These are phyloP conservation scores for Coemansia sp. DNA, from an alignment of 192 early-diverging fungal species.

Conservation along the genomic window DNA sequence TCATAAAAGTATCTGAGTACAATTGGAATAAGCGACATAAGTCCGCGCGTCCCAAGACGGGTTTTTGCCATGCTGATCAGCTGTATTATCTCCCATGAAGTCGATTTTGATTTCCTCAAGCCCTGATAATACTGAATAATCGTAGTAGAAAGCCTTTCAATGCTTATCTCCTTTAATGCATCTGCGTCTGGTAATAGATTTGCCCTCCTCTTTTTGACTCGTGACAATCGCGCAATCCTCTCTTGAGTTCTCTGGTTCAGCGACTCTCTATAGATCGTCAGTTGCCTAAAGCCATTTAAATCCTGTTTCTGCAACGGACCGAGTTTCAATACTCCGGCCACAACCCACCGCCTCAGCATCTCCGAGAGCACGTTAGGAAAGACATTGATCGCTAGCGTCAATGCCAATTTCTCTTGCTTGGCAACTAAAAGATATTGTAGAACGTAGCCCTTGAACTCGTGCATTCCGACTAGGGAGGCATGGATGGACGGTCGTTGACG, in stretches of 20 bases:
- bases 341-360: conserved; percentile 23
- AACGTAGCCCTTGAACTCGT: conserved; percentile 11
- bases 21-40: neutral
- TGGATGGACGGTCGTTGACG: conserved; percentile 31
- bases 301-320: neutral
- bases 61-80: neutral
- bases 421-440: conserved; percentile 27
- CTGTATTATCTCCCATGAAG: neutral
- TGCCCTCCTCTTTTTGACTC: neutral
- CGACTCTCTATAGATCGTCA: neutral
- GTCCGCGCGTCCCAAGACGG: neutral
- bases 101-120: neutral
- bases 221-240: neutral
- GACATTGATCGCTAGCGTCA: conserved; percentile 17
- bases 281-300: neutral
- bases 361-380: conserved; percentile 9
- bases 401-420: conserved; percentile 23
- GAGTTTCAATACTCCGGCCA: conserved; percentile 4
- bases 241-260: neutral
- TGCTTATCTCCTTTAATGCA: neutral
- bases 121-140: conserved; percentile 1
- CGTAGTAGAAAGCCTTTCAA: neutral
- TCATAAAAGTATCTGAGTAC: conserved; percentile 4
- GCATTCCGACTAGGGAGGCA: conserved; percentile 1
- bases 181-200: neutral